These are phyloP conservation scores for Ambrosia trifida DNA, from an alignment of 129 eudicot species.

Conservation along the genomic window DNA sequence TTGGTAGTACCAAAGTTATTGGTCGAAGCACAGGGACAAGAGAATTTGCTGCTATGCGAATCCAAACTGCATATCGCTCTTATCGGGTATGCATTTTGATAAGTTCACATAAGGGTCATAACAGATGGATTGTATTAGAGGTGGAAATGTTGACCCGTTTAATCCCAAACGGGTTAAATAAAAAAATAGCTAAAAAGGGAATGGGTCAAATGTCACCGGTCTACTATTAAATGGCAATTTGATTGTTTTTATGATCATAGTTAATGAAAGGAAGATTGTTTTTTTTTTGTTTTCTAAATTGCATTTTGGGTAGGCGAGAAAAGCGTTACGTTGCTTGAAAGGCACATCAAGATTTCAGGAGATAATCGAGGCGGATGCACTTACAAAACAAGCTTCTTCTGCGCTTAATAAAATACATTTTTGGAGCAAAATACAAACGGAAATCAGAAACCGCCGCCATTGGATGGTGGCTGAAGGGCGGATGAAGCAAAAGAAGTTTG, in stretches of 20 bases:
- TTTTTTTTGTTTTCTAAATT: slow-evolving; percentile 8
- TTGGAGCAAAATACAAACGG: slow-evolving; percentile 60
- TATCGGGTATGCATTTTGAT: slow-evolving; percentile 28
- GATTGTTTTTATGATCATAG: neutral
- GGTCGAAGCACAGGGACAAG: slow-evolving; percentile 42
- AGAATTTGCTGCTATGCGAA: slow-evolving; percentile 43
- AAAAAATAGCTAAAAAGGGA: neutral
- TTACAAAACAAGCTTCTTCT: slow-evolving; percentile 45
- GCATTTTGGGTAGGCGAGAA: slow-evolving; percentile 50
- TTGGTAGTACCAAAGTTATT: slow-evolving; percentile 36
- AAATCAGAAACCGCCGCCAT: slow-evolving; percentile 53
- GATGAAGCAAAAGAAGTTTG: slow-evolving; percentile 49
- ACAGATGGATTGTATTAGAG: neutral
- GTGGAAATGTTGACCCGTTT: neutral
- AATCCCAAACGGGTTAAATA: neutral
- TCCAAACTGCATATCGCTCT: slow-evolving; percentile 42
- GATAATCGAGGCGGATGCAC: slow-evolving; percentile 37
- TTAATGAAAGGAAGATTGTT: neutral
- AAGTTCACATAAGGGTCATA: neutral
- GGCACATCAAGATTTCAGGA: slow-evolving; percentile 55
- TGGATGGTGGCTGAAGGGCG: slow-evolving; percentile 55
- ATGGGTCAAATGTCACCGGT: neutral
- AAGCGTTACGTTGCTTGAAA: slow-evolving; percentile 44
- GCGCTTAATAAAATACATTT: slow-evolving; percentile 52
- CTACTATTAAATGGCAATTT: neutral